Percentiles rank a stretch among this genome's conserved stretches.
These are phyloP conservation scores for Cladochytrium replicatum DNA, from an alignment of 192 early-diverging fungal genomes.

Conservation along the genomic window DNA sequence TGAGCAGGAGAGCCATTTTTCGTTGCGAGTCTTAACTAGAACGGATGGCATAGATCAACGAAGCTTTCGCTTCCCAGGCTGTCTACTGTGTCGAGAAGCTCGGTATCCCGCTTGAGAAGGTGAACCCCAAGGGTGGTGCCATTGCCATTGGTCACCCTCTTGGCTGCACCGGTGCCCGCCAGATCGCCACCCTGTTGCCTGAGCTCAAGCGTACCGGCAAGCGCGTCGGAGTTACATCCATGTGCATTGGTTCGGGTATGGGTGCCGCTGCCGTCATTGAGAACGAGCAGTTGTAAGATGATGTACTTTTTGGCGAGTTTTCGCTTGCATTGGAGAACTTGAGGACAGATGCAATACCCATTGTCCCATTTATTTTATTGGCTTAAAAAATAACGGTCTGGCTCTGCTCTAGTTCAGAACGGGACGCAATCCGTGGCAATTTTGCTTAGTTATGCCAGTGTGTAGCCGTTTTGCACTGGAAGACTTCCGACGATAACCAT, in stretches of 20 bases:
- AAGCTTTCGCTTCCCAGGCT: constrained; percentile 97
- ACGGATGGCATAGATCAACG: no score
- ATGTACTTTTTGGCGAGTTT: no score
- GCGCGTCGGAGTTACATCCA: constrained; percentile 76
- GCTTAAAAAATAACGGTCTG: no score
- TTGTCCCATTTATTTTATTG: no score
- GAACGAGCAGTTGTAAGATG: constrained; percentile 35
- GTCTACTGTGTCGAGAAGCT: constrained; percentile 85
- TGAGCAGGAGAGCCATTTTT: background rate
- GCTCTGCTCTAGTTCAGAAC: no score
- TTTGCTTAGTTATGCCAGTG: no score
- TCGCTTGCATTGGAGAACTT: no score
- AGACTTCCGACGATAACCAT: no score
- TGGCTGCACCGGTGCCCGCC: constrained; percentile 82
- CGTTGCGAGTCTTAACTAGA: background rate
- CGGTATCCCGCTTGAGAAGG: constrained; percentile 76
- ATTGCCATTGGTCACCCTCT: constrained; percentile 95
- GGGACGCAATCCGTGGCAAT: no score
- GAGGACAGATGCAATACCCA: no score
- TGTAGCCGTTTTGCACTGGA: no score
- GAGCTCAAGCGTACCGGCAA: constrained; percentile 82
- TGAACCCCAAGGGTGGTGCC: constrained; percentile 97
- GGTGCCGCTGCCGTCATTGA: constrained; percentile 84
- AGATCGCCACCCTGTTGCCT: constrained; percentile 88
- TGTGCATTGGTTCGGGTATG: constrained; percentile 90